Base-by-base conservation (phyloP, 2,329 filamentous ascomycete species). In the Fragosphaeria purpurea region DNA sequence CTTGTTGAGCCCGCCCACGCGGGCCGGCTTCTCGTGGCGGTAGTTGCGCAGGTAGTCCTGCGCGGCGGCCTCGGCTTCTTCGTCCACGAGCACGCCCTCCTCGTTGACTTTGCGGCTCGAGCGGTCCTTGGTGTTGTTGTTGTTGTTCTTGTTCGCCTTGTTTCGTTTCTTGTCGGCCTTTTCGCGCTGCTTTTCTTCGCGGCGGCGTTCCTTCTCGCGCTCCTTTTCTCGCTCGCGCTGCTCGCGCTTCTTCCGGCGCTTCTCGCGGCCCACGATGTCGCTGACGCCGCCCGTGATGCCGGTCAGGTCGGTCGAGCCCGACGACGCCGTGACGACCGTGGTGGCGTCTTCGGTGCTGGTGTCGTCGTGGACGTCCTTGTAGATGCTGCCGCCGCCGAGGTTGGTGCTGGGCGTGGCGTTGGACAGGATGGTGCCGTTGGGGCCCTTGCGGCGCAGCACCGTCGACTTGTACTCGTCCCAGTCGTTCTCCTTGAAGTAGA, bases 391-490 rank as follows among this genome's bases (percentile, higher is more conserved):
- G 46, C 88, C 89, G n/a, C 91, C 91, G 0, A 96, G 77, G 56
- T 85, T 77, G 1, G 90, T 96, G 60, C 81, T 84, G 60, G 82
- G 80, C 1, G 89, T 95, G 0, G 86, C 90, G 50, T 88, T 87
- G 50, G 82, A 86, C 5, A 96, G 74, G 1, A 91, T 82, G 43
- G 85, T 90, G 41, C 91, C 91, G 67, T 96, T 90, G 5, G 90
- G 88, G 1, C 89, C 90, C 61, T 85, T 89, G 48, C 90, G 85
- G 41, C 93, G 80, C 44, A 98, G 70, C 2, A 98, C 93, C 0
- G 91, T 96, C 1, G 86, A 85, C 66, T 97, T 97, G 79, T 98
- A 98, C 62, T 98, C 93, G 6, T 97, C 91, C 91, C 93, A 98
- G 68, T 98, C 93, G 38, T 80, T 75, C 56, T 94, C 72, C 44